These are phyloP conservation scores for Mytilinidion resinicola DNA, from an alignment of 495 filamentous ascomycete genomes.

Conservation along the genomic window DNA sequence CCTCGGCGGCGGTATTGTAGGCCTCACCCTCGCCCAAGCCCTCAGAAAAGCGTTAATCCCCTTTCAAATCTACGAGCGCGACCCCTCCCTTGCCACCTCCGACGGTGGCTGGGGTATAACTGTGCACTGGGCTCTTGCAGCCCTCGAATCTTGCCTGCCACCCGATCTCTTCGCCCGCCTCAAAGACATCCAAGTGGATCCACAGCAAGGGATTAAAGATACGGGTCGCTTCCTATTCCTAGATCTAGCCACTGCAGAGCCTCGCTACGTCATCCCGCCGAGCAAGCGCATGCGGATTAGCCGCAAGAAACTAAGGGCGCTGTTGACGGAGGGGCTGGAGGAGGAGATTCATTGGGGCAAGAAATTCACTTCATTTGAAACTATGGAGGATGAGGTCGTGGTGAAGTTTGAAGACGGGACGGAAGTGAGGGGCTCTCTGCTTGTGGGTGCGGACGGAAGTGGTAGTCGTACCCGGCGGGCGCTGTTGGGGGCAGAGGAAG, in stretches of 20 bases:
- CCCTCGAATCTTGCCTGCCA: constrained; percentile 8
- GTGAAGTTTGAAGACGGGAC: constrained; percentile 12
- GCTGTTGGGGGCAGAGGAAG: background rate
- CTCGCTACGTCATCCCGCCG: constrained; percentile 9
- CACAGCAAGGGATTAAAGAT: constrained; percentile 6
- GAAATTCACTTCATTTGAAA: background rate
- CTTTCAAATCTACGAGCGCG: constrained; percentile 8
- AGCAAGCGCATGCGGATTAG: background rate
- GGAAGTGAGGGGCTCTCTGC: background rate
- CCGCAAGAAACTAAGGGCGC: constrained; percentile 3
- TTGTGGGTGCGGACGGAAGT: constrained; percentile 9
- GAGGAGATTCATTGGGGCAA: constrained; percentile 2
- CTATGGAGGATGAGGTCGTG: background rate
- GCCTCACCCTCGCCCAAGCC: constrained; percentile 14
- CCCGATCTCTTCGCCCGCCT: background rate
- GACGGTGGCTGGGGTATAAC: constrained; percentile 9
- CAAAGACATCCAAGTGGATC: constrained; percentile 7
- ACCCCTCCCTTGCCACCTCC: background rate
- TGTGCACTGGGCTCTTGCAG: constrained; percentile 9
- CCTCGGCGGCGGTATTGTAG: constrained; percentile 14
- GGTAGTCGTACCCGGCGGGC: background rate
- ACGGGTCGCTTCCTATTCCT: constrained; percentile 13
- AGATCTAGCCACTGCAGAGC: constrained; percentile 9
- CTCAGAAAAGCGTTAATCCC: constrained; percentile 5
- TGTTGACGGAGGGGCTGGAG: constrained; percentile 2